Conservation (phyloP, 1,139 yeast genomes). For the Magnusiomyces paraingens region DNA sequence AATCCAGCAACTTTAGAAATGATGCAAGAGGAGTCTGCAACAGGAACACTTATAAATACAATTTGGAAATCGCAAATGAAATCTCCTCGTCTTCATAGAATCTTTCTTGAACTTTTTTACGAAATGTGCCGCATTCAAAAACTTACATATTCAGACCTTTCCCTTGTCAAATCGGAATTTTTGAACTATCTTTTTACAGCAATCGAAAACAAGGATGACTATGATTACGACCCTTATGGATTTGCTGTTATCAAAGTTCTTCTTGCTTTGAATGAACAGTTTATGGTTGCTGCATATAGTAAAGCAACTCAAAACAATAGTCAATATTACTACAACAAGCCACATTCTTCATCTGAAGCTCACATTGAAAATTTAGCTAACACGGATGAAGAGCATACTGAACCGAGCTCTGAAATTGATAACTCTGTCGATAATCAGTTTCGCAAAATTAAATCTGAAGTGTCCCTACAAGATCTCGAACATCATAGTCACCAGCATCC, state of each 20-base stretch:
- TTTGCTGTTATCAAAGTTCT: constrained; percentile 69
- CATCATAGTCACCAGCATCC: background rate
- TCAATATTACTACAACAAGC: background rate
- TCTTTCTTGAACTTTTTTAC: constrained; percentile 47
- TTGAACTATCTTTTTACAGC: constrained; percentile 49
- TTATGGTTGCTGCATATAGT: constrained; percentile 52
- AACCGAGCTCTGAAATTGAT: background rate
- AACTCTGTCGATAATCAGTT: background rate
- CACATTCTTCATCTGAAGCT: background rate
- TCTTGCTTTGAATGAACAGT: constrained; percentile 76
- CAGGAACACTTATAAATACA: constrained; percentile 38
- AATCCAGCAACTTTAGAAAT: constrained; percentile 40
- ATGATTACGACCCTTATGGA: constrained; percentile 55
- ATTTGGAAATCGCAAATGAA: constrained; percentile 30
- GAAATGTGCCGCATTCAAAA: constrained; percentile 48
- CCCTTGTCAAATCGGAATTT: constrained; percentile 46
- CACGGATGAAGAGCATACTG: background rate
- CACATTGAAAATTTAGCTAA: background rate
- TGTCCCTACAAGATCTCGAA: background rate
- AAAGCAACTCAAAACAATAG: constrained; percentile 5
- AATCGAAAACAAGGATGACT: constrained; percentile 45
- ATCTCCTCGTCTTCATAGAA: constrained; percentile 29
- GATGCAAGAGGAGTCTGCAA: constrained; percentile 47
- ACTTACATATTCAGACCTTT: constrained; percentile 40
- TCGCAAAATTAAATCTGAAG: background rate